Base-by-base conservation (phyloP, 495 filamentous ascomycete genomes). In the Monascus purpureus region DNA sequence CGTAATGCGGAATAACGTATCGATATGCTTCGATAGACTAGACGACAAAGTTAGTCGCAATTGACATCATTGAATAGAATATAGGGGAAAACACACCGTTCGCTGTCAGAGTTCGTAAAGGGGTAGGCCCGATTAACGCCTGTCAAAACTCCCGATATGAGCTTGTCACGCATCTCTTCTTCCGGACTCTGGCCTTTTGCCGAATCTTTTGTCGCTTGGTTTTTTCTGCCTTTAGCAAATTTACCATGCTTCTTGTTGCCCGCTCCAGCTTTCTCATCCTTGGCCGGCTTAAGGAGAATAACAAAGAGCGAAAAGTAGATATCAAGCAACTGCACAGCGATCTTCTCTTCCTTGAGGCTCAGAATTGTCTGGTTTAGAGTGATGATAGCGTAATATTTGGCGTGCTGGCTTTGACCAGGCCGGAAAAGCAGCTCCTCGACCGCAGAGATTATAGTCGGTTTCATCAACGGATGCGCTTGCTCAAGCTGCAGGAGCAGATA, bases 81-180 rank as follows among this genome's bases (percentile, higher is more conserved):
- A 7, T 31, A 19, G 16, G 3, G 9, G n/a, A 27, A 29, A 33
- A 65, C 73, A 47, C 70, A 80, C 64, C 70, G 73, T 23, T 70
- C 69, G 38, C 82, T 73, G 39, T 92, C 82, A 2, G 80, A 71
- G 41, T 77, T 76, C 2, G 86, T 77, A 55, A 92, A 97, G 2
- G 90, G 90, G 45, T 93, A 84, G 11, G 92, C 87, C 36, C 90
- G 81, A 49, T 96, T 96, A 35, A 96, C 82, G 42, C 90, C 90
- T 4, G 86, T 90, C 42, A 97, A 61, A 31, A 96, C 72, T 31
- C 81, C 82, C 4, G 88, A 87, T 11, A 87, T 77, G 38, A 97
- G 62, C 57, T 95, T 97, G 45, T 96, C 86, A 8, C 73, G 75
- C 29, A 78, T 64, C 39, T 93, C 82, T 24, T 79, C 70, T 17